A percentile compares a stretch with the other conserved stretches of the same genome.
Conservation (phyloP, 1,284 basidiomycete species). For the Ceratobasidium sp. region DNA sequence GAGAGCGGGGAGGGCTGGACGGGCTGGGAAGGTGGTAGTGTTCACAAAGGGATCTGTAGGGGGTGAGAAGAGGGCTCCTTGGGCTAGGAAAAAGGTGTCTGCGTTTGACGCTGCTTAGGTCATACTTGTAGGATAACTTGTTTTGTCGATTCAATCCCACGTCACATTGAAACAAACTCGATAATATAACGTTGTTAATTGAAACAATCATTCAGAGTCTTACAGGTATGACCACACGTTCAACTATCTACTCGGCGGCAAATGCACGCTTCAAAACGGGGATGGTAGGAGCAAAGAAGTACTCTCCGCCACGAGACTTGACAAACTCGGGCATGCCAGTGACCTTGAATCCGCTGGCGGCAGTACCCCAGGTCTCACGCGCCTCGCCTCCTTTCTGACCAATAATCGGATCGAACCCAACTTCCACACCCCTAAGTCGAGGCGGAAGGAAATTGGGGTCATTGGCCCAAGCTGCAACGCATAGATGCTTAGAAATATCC, state of each 20-base stretch:
- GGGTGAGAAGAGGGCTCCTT: not conserved
- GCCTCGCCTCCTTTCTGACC: slow-evolving; percentile 50
- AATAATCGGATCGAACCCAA: slow-evolving; percentile 52
- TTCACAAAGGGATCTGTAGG: slow-evolving; percentile 49
- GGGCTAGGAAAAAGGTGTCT: slow-evolving; percentile 11
- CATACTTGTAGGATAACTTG: not conserved
- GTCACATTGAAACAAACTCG: too few species aligned
- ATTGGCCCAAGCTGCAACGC: slow-evolving; percentile 50
- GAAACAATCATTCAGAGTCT: too few species aligned
- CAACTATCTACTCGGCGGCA: too few species aligned
- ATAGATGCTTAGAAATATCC: too few species aligned
- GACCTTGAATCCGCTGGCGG: slow-evolving; percentile 42
- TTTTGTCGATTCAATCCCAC: too few species aligned
- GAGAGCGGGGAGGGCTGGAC: slow-evolving; percentile 64
- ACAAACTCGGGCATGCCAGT: slow-evolving; percentile 48
- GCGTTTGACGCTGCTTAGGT: slow-evolving; percentile 23
- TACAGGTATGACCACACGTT: too few species aligned
- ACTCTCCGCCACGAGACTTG: slow-evolving; percentile 53
- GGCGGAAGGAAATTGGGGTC: slow-evolving; percentile 44
- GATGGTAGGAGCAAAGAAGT: slow-evolving; percentile 56
- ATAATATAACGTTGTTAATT: too few species aligned
- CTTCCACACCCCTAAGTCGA: slow-evolving; percentile 20
- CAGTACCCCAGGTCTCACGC: slow-evolving; percentile 53
- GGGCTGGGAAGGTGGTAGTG: slow-evolving; percentile 68
- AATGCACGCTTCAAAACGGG: slow-evolving; percentile 47